Percentiles rank a stretch among this genome's conserved stretches.
phyloP scores from a whole-genome alignment of 2,329 filamentous ascomycete species.

The Neofusicoccum laricinum region DNA sequence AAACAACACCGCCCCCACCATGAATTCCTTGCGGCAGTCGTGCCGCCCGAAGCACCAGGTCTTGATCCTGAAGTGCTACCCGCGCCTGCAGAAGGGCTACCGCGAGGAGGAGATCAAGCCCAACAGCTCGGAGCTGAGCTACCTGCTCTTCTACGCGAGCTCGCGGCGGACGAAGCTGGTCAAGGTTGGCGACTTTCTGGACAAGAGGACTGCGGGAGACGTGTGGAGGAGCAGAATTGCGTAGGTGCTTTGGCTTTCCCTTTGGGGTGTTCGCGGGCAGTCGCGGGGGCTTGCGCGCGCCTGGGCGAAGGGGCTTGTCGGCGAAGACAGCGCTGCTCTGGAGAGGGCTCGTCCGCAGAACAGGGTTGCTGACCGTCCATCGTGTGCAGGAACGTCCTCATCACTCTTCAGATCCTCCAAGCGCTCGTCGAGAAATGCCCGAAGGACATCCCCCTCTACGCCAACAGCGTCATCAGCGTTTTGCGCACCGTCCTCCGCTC shows the following conservation, averaged over 20 bases:
- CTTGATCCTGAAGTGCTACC: conserved; percentile 93
- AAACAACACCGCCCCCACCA: conserved; percentile 24
- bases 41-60: conserved; percentile 94
- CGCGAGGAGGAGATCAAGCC: conserved; percentile 83
- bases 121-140: conserved; percentile 94
- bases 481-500: conserved; percentile 79
- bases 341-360: background rate
- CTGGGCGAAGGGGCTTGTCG: background rate
- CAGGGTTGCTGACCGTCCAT: background rate
- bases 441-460: conserved; percentile 86
- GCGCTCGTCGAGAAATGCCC: conserved; percentile 91
- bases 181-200: conserved; percentile 91
- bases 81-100: conserved; percentile 78
- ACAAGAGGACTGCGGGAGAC: conserved; percentile 89
- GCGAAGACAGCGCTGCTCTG: background rate
- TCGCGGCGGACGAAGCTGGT: conserved; percentile 92
- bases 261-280: background rate
- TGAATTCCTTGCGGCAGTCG: conserved; percentile 59
- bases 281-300: background rate
- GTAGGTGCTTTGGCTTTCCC: conserved; percentile 49
- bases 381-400: conserved; percentile 74
- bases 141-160: conserved; percentile 93
- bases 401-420: conserved; percentile 88
- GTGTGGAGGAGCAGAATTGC: conserved; percentile 86
- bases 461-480: conserved; percentile 78